These are phyloP conservation scores for Boletus vinaceobasis DNA, from an alignment of 768 basidiomycete genomes.

Conservation along the genomic window DNA sequence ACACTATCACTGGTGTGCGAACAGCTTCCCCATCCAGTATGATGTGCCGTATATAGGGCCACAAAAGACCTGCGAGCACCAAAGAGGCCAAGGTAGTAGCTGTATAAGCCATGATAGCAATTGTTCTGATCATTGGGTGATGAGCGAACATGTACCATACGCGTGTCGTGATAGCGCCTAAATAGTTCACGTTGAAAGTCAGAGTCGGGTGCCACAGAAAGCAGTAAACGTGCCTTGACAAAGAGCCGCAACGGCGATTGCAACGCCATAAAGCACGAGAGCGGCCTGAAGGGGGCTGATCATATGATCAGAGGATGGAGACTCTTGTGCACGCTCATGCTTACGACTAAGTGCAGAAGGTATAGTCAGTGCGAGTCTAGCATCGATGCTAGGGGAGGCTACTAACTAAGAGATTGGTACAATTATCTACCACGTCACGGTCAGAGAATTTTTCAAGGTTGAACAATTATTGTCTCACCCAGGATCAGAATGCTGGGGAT, in stretches of 20 bases:
- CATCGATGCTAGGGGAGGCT: background rate
- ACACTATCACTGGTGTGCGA: background rate
- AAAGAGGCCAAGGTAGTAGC: background rate
- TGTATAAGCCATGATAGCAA: background rate
- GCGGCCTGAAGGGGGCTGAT: background rate
- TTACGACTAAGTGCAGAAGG: constrained; percentile 6
- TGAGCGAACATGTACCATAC: constrained; percentile 20
- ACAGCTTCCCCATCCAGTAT: background rate
- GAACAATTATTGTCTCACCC: background rate
- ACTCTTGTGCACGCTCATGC: background rate
- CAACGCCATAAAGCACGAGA: background rate
- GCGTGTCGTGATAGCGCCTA: constrained; percentile 15
- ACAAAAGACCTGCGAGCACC: background rate
- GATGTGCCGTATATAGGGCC: background rate
- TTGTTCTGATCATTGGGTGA: background rate
- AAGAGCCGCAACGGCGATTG: background rate
- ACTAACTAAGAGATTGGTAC: constrained; percentile 1
- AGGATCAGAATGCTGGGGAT: constrained; percentile 2
- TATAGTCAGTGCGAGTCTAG: background rate
- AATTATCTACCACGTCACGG: background rate
- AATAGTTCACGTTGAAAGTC: background rate
- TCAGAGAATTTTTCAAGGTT: background rate
- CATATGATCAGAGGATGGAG: background rate
- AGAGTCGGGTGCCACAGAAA: background rate
- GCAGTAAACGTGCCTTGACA: constrained; percentile 14